Evolutionary conservation across 768 basidiomycete species (phyloP).

Genomic region (Rhodotorula diobovata): DNA sequence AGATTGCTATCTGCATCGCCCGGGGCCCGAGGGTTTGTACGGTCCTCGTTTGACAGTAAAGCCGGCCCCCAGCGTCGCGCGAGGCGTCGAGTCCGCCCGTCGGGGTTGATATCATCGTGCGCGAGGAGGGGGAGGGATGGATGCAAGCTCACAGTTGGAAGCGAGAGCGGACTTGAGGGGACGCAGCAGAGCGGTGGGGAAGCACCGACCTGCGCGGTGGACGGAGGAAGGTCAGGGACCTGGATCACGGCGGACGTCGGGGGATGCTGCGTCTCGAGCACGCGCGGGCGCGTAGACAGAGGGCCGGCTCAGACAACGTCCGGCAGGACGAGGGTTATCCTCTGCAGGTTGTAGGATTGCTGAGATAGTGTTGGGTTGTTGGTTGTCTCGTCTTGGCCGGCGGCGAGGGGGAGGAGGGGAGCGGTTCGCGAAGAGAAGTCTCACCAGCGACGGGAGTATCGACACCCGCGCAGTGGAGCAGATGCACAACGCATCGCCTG

Average conservation of each 20-base stretch:
- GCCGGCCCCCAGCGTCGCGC: slow-evolving; percentile 10
- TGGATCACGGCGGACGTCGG: not conserved
- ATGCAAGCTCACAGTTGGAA: not conserved
- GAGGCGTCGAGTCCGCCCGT: slow-evolving; percentile 34
- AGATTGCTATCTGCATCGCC: slow-evolving; percentile 34
- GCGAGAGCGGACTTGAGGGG: not conserved
- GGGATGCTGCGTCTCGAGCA: not conserved
- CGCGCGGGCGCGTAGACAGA: too few relatives aligned
- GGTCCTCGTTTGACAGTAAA: slow-evolving; percentile 24
- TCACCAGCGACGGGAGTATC: too few relatives aligned
- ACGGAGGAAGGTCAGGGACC: not conserved
- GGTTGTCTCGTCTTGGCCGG: slow-evolving; percentile 22
- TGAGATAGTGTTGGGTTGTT: slow-evolving; percentile 32
- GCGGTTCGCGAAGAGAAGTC: not conserved
- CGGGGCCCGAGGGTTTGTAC: slow-evolving; percentile 32
- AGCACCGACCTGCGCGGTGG: too few relatives aligned
- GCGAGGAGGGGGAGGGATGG: not conserved
- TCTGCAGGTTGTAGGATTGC: slow-evolving; percentile 28
- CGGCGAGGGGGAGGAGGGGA: too few relatives aligned
- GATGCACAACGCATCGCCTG: too few relatives aligned
- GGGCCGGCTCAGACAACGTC: slow-evolving; percentile 28
- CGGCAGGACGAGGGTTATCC: slow-evolving; percentile 24
- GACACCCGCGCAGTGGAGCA: too few relatives aligned
- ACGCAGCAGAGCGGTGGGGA: too few relatives aligned
- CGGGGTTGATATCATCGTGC: slow-evolving; percentile 28